Conservation (phyloP, 2,329 filamentous ascomycete species). For the Curvularia sp. region DNA sequence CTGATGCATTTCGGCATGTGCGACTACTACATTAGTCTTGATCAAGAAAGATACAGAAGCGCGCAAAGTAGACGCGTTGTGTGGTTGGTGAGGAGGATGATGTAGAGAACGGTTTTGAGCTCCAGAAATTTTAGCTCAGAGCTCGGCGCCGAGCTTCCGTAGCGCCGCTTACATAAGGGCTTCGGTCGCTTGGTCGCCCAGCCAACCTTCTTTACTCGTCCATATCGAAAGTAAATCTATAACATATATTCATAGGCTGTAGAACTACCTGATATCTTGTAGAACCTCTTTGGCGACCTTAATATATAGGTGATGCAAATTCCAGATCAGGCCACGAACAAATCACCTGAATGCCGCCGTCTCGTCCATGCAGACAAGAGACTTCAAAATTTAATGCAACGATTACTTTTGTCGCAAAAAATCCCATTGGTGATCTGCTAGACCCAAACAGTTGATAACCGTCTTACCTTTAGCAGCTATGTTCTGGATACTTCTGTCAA, state of each 20-base stretch:
- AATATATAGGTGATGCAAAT: no score
- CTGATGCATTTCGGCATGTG: constrained; percentile 5
- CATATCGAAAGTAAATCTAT: neutral
- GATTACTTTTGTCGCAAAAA: neutral
- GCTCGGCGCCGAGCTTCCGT: constrained; percentile 29
- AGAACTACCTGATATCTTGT: neutral
- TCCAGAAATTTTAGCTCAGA: constrained; percentile 36
- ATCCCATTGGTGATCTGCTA: no score
- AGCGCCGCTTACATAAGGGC: constrained; percentile 28
- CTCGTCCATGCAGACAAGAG: neutral
- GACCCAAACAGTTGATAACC: no score
- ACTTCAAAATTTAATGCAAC: neutral
- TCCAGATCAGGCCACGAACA: no score
- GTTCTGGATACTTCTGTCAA: no score
- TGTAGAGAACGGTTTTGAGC: constrained; percentile 22
- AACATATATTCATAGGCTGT: neutral
- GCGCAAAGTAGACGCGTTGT: constrained; percentile 28
- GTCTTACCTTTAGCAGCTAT: no score
- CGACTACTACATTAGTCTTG: constrained; percentile 23
- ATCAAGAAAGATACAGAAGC: constrained; percentile 17
- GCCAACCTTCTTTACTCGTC: neutral
- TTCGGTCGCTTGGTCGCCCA: neutral
- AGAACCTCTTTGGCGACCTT: no score
- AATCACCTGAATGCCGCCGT: neutral
- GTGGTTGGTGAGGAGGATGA: constrained; percentile 20